A percentile compares a stretch with the other conserved stretches of the same genome.
phyloP scores from a whole-genome alignment of 1,284 basidiomycete species.

The Polyporus tsugae region DNA sequence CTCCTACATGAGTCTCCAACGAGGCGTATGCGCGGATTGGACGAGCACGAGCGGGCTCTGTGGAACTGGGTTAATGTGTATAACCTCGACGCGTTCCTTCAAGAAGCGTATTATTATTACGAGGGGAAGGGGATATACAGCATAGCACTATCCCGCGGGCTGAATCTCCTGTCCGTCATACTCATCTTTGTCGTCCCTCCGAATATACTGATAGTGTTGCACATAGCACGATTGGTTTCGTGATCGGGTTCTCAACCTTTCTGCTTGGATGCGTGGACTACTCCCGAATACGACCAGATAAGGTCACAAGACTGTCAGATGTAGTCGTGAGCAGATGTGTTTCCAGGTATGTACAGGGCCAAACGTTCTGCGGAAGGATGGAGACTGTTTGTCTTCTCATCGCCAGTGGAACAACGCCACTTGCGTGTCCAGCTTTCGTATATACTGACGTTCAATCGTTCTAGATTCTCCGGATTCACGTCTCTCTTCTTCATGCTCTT shows the following conservation, averaged over 20 bases:
- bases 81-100: slow-evolving; percentile 94
- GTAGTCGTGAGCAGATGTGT: slow-evolving; percentile 85
- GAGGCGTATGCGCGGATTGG: slow-evolving; percentile 73
- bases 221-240: slow-evolving; percentile 92
- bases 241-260: slow-evolving; percentile 97
- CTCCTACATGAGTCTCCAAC: slow-evolving; percentile 44
- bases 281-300: slow-evolving; percentile 71
- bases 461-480: slow-evolving; percentile 84
- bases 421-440: background rate
- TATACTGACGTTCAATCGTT: slow-evolving; percentile 8
- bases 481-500: slow-evolving; percentile 86
- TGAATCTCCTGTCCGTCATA: slow-evolving; percentile 88
- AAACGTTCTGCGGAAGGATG: background rate
- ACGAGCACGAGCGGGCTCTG: slow-evolving; percentile 88
- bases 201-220: slow-evolving; percentile 37
- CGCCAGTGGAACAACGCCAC: background rate
- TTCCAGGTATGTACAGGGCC: slow-evolving; percentile 63
- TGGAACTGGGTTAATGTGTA: slow-evolving; percentile 99
- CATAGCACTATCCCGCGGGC: slow-evolving; percentile 86
- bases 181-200: slow-evolving; percentile 27
- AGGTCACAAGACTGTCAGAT: slow-evolving; percentile 74
- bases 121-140: slow-evolving; percentile 96
- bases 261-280: slow-evolving; percentile 96
- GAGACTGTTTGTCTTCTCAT: background rate
- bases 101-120: slow-evolving; percentile 96